Conservation (phyloP, 805 yeast species). For the Candida multigemmis region DNA sequence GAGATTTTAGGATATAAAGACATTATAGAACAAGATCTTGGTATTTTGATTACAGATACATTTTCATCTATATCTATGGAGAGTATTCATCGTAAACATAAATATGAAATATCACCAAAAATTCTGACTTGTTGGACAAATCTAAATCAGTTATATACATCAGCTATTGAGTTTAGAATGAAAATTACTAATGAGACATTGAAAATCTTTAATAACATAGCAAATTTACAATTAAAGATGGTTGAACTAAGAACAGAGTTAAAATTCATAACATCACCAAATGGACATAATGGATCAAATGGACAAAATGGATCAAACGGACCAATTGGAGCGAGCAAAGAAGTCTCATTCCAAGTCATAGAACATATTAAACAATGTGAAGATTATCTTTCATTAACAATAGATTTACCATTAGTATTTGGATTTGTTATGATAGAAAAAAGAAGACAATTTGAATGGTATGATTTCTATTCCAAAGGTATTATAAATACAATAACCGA, state of each 20-base stretch:
- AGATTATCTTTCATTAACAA: conserved; percentile 33
- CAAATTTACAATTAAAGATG: conserved; percentile 27
- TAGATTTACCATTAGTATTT: conserved; percentile 63
- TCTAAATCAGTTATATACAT: too few relatives aligned
- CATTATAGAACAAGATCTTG: background rate
- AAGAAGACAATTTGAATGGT: conserved; percentile 53
- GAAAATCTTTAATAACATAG: conserved; percentile 20
- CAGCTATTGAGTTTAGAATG: conserved; percentile 2
- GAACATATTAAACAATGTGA: conserved; percentile 20
- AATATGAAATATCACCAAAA: too few relatives aligned
- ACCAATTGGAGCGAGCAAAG: background rate
- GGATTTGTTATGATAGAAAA: conserved; percentile 61
- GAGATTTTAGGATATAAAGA: conserved; percentile 1
- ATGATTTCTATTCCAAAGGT: conserved; percentile 31
- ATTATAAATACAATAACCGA: conserved; percentile 40
- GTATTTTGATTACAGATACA: background rate
- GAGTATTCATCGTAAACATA: too few relatives aligned
- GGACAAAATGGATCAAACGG: background rate
- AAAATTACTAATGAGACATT: conserved; percentile 2
- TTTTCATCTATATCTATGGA: too few relatives aligned
- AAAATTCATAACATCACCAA: conserved; percentile 13
- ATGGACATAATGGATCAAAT: background rate
- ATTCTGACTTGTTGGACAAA: too few relatives aligned
- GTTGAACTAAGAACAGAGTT: conserved; percentile 23
- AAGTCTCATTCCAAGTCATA: conserved; percentile 11